These are phyloP conservation scores for Trichoderma brevicompactum DNA, from an alignment of 2,329 filamentous ascomycete species.

Conservation along the genomic window DNA sequence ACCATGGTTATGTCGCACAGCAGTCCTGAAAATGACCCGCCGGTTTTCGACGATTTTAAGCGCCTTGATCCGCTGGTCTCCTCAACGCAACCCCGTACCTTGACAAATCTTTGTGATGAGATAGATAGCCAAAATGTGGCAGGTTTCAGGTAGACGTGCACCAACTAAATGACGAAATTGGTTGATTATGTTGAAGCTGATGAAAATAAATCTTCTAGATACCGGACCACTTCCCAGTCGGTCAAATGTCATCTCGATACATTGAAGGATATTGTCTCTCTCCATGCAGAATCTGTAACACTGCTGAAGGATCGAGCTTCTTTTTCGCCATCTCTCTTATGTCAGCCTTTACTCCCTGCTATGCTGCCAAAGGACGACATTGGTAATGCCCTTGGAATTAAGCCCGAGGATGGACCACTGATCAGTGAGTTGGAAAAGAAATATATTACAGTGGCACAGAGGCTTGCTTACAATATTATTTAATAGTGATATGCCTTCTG, in stretches of 20 bases:
- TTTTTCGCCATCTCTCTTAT: constrained; percentile 1
- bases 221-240: not conserved
- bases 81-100: not conserved
- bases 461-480: not conserved
- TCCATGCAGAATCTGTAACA: not conserved
- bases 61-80: not conserved
- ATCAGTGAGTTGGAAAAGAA: not conserved
- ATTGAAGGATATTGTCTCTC: not conserved
- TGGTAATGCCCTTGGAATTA: not conserved
- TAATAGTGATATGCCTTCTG: not conserved
- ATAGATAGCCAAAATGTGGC: not conserved
- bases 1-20: not conserved
- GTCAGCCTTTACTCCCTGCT: not conserved
- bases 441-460: not conserved
- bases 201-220: not conserved
- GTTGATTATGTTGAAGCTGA: not conserved
- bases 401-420: not conserved
- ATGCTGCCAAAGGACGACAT: constrained; percentile 12
- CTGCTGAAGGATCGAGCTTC: not conserved
- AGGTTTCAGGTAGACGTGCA: not conserved
- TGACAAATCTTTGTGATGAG: constrained; percentile 1
- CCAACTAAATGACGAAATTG: not conserved
- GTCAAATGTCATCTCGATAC: not conserved
- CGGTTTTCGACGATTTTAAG: not conserved
- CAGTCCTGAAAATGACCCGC: not conserved